Base-by-base conservation (phyloP, 228 moss, liverwort and hornwort species). In the Sphagnum magellanicum region DNA sequence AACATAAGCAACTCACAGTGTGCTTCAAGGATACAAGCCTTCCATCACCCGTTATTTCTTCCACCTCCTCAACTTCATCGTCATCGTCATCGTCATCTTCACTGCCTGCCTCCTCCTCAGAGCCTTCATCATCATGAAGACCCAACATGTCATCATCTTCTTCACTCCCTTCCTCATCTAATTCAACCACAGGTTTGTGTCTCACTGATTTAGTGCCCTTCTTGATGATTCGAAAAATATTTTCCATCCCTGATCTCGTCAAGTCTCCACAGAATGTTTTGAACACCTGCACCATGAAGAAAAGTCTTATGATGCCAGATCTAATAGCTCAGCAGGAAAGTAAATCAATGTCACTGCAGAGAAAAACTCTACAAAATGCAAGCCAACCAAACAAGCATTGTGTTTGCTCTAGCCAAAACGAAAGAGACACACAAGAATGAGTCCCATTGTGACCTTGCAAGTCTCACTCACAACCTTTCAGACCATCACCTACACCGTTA, bases 211-310 rank as follows among this genome's bases (percentile, higher is more conserved):
- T 89, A 47, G 86, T 81, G 50, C 89, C 90, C 63, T 90, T 80
- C 53, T 91, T 95, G 59, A 95, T 78, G 53, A 95, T 86, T 47
- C 92, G 85, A 53, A 95, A 76, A 61, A 91, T 67, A 68, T 95
- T 90, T 7, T 84, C 73, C 80, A 95, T 81, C 60, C 90, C 95
- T 67, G 87, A 80, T 51, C 68, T 67, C 12, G 90, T 95, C 65
- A 95, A 90, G 48, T 91, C 90, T 68, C 80, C 80, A 70, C 92
- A 76, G 78, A 90, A 89, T 65, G 79, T 79, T 78, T 86, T 92
- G 79, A 95, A 95, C 14, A 95, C 95, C 94, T 95, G 6, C 50
- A 76, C 9, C 68, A 17, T 67, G 53, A 73, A 83, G 60, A 75
- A 70, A 63, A 48, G 4, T 48, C 16, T 6, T 8, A n/a, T 50